Percentiles rank a stretch among this genome's conserved stretches.
Conservation (phyloP, 2,329 filamentous ascomycete species). For the Aspergillus fructus region DNA sequence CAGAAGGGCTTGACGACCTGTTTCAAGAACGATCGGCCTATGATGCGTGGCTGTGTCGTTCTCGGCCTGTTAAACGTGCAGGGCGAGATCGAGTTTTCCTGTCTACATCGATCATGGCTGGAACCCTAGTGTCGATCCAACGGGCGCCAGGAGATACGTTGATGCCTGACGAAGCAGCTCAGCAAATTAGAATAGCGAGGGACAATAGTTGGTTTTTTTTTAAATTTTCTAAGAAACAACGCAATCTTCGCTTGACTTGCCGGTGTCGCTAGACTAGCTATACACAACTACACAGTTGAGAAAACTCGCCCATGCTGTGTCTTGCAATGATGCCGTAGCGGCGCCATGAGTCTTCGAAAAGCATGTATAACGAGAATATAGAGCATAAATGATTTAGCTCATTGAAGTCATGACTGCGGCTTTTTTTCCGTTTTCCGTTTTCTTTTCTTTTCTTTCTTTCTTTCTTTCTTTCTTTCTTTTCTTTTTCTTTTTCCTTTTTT, state of each 20-base stretch:
- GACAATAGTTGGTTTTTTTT: conserved; percentile 12
- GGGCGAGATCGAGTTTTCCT: not conserved
- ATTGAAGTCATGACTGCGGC: conserved; percentile 13
- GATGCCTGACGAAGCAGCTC: not conserved
- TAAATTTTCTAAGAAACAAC: conserved; percentile 1
- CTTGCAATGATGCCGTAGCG: conserved; percentile 9
- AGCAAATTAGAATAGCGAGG: not conserved
- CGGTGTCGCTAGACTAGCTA: not conserved
- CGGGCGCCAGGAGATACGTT: conserved; percentile 1
- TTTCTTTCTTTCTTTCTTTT: conserved; percentile 9
- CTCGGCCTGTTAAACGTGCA: conserved; percentile 1
- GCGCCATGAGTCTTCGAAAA: conserved; percentile 11
- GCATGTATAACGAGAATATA: conserved; percentile 11
- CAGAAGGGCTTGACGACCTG: not conserved
- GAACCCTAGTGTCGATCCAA: conserved; percentile 3
- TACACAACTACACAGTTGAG: not conserved
- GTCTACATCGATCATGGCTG: not conserved
- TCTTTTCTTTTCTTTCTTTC: not conserved
- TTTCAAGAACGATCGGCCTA: not conserved
- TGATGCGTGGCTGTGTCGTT: conserved; percentile 7
- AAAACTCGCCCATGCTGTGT: not conserved
- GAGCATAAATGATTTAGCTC: conserved; percentile 11
- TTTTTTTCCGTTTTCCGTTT: not conserved
- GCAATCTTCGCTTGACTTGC: conserved; percentile 2
- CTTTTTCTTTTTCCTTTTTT: conserved; percentile 8